Conservation (phyloP, 768 basidiomycete species). For the Hygrophorus russula region DNA sequence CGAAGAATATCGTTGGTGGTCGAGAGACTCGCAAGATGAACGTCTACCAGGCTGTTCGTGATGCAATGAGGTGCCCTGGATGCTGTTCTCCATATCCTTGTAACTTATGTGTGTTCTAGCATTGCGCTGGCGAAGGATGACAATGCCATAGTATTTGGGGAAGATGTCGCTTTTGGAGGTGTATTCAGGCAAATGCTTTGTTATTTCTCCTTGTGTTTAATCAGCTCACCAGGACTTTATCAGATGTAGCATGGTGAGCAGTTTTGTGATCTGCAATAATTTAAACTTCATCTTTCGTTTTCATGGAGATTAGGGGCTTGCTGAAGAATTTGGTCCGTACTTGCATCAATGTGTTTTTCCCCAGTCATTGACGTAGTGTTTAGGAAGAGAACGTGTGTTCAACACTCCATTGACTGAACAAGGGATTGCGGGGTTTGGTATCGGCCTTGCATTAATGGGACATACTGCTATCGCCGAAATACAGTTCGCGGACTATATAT, state of each 20-base stretch:
- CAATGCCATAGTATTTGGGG: constrained; percentile 81
- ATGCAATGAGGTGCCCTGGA: constrained; percentile 64
- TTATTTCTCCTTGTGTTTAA: too few species aligned
- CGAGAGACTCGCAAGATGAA: constrained; percentile 94
- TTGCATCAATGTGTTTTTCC: neutral
- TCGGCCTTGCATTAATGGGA: constrained; percentile 86
- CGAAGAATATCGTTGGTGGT: constrained; percentile 47
- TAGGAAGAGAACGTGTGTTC: constrained; percentile 87
- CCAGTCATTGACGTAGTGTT: constrained; percentile 5
- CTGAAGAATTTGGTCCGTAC: constrained; percentile 79
- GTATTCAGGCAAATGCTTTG: constrained; percentile 40
- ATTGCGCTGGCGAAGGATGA: constrained; percentile 81
- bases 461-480: constrained; percentile 94
- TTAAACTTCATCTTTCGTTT: neutral
- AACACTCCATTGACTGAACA: constrained; percentile 91
- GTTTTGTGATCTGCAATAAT: constrained; percentile 4
- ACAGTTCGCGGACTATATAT: constrained; percentile 87
- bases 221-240: too few species aligned
- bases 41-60: constrained; percentile 83
- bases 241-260: constrained; percentile 75
- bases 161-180: constrained; percentile 88
- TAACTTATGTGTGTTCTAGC: constrained; percentile 23
- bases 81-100: neutral
- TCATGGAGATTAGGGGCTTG: constrained; percentile 51
- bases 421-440: constrained; percentile 91